phyloP scores from a whole-genome alignment of 2,329 filamentous ascomycete species.

The Neonectria punicea region DNA sequence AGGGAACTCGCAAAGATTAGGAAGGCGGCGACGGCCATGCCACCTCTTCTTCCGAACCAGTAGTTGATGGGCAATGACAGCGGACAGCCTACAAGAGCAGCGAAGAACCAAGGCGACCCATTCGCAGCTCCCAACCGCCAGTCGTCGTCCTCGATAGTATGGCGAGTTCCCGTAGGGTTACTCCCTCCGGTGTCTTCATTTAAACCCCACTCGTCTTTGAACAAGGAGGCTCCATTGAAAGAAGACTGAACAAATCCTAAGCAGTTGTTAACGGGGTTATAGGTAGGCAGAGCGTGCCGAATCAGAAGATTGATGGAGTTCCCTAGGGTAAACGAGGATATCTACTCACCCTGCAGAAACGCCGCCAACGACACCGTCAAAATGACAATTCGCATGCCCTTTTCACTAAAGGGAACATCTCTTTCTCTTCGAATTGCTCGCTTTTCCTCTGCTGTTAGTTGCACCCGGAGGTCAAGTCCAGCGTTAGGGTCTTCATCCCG shows the following conservation, averaged over 20 bases:
- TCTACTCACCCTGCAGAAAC: conserved; percentile 49
- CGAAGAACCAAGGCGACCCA: conserved; percentile 52
- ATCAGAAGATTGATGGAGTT: no score
- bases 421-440: conserved; percentile 50
- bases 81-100: conserved; percentile 52
- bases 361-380: conserved; percentile 56
- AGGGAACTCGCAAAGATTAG: conserved; percentile 54
- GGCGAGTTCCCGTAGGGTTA: background rate
- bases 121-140: conserved; percentile 55
- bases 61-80: conserved; percentile 55
- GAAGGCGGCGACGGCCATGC: conserved; percentile 51
- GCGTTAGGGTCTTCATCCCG: conserved; percentile 38
- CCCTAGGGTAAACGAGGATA: background rate
- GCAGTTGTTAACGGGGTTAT: background rate
- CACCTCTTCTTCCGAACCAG: conserved; percentile 52
- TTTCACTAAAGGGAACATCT: conserved; percentile 52
- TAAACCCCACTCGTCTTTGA: conserved; percentile 36
- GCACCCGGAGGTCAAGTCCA: conserved; percentile 44
- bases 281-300: no score
- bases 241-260: conserved; percentile 56
- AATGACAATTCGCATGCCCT: conserved; percentile 53
- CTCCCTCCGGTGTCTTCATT: background rate
- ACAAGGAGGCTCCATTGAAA: conserved; percentile 55
- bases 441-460: conserved; percentile 50
- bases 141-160: conserved; percentile 35